Percentiles rank a stretch among this genome's conserved stretches.
Evolutionary conservation across 805 yeast species (phyloP).

Genomic region (Myxozyma geophila): DNA sequence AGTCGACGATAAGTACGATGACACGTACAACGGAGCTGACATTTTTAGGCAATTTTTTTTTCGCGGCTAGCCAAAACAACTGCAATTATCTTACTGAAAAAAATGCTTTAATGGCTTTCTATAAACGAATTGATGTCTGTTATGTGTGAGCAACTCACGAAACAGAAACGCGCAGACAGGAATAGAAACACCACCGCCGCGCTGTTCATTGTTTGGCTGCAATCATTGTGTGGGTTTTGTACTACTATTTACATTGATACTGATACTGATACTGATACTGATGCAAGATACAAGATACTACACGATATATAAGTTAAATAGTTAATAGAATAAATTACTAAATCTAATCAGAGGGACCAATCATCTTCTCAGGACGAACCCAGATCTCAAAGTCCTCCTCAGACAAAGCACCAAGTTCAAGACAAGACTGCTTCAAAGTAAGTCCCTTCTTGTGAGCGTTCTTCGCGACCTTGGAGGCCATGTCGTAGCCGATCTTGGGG

Average conservation of each 20-base stretch:
- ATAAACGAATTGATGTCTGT: neutral
- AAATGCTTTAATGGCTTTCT: neutral
- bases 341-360: conserved; percentile 66
- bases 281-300: neutral
- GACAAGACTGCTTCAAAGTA: conserved; percentile 91
- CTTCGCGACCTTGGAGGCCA: conserved; percentile 97
- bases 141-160: neutral
- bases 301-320: neutral
- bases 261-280: neutral
- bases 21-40: conserved; percentile 37
- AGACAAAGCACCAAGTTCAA: conserved; percentile 83
- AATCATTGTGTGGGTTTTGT: neutral
- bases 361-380: conserved; percentile 98
- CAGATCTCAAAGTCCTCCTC: conserved; percentile 90
- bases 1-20: conserved; percentile 23
- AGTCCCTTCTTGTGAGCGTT: conserved; percentile 98
- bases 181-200: no score
- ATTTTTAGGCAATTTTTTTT: neutral
- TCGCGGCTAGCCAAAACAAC: neutral
- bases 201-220: neutral
- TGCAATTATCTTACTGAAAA: neutral
- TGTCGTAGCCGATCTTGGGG: conserved; percentile 98
- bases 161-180: no score
- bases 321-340: neutral
- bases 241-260: neutral